phyloP scores from a whole-genome alignment of 2,329 filamentous ascomycete genomes.

The Ophiostoma angusticollis region DNA sequence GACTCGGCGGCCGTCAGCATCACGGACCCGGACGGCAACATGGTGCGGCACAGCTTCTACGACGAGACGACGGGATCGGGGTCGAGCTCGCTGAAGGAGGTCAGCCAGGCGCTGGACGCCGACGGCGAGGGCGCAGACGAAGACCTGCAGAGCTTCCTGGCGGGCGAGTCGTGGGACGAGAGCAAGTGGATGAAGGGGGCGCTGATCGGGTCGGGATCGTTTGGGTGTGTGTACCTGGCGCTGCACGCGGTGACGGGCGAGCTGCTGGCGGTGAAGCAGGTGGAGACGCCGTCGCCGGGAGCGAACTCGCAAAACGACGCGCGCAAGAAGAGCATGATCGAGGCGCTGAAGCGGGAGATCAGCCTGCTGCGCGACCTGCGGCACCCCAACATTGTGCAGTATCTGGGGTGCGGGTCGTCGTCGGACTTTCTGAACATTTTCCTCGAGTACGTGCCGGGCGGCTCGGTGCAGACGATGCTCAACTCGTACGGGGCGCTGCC shows the following conservation, averaged over 20 bases:
- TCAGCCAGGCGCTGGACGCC: slow-evolving; percentile 73
- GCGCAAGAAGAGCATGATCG: slow-evolving; percentile 96
- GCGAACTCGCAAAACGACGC: slow-evolving; percentile 71
- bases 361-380: slow-evolving; percentile 84
- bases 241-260: slow-evolving; percentile 93
- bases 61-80: slow-evolving; percentile 59
- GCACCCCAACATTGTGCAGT: slow-evolving; percentile 95
- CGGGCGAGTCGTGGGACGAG: slow-evolving; percentile 88
- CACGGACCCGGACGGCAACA: slow-evolving; percentile 64
- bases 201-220: slow-evolving; percentile 91
- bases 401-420: slow-evolving; percentile 87
- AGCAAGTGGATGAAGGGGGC: slow-evolving; percentile 99
- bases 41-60: slow-evolving; percentile 65
- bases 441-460: slow-evolving; percentile 95
- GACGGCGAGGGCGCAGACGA: slow-evolving; percentile 88
- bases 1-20: slow-evolving; percentile 59
- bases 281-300: slow-evolving; percentile 72
- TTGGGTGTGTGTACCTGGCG: slow-evolving; percentile 89
- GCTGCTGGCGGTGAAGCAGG: slow-evolving; percentile 96
- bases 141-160: slow-evolving; percentile 78
- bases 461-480: slow-evolving; percentile 95
- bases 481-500: slow-evolving; percentile 94
- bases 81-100: slow-evolving; percentile 65
- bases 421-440: slow-evolving; percentile 96
- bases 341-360: slow-evolving; percentile 93